Evolutionary conservation across 2,329 filamentous ascomycete genomes (phyloP).

Genomic region (Colletotrichum falcatum): DNA sequence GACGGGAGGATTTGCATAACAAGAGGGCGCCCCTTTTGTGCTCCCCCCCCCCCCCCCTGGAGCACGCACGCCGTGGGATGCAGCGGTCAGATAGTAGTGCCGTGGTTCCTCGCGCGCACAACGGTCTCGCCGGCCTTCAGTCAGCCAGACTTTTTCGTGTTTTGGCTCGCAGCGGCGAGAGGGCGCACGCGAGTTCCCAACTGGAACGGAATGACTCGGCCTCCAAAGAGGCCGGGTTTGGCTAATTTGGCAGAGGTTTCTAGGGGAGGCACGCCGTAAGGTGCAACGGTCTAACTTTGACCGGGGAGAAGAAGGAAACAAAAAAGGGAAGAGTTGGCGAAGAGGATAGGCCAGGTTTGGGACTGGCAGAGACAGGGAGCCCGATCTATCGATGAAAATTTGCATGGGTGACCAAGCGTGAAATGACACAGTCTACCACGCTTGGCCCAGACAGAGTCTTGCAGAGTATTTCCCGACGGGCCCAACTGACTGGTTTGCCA

Average conservation of each 20-base stretch:
- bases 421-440: constrained; percentile 5
- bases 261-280: constrained; percentile 8
- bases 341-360: constrained; percentile 1
- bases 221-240: constrained; percentile 9
- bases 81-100: constrained; percentile 28
- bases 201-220: constrained; percentile 30
- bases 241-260: neutral
- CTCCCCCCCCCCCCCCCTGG: constrained; percentile 21
- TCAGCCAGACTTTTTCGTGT: neutral
- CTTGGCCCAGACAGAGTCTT: too few species aligned
- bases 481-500: constrained; percentile 20
- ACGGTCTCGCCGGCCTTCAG: neutral
- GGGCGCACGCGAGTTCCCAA: constrained; percentile 11
- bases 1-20: constrained; percentile 33
- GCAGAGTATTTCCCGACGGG: constrained; percentile 19
- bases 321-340: neutral
- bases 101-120: neutral
- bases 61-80: constrained; percentile 21
- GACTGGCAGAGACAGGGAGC: constrained; percentile 13
- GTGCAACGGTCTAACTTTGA: constrained; percentile 16
- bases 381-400: constrained; percentile 16
- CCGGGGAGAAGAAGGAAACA: neutral
- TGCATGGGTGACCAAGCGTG: constrained; percentile 11
- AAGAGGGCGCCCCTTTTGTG: constrained; percentile 21
- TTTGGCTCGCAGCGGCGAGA: neutral